A percentile compares a stretch with the other conserved stretches of the same genome.
Conservation (phyloP, 164 flowering plant genomes). For the Chimonanthus salicifolius region DNA sequence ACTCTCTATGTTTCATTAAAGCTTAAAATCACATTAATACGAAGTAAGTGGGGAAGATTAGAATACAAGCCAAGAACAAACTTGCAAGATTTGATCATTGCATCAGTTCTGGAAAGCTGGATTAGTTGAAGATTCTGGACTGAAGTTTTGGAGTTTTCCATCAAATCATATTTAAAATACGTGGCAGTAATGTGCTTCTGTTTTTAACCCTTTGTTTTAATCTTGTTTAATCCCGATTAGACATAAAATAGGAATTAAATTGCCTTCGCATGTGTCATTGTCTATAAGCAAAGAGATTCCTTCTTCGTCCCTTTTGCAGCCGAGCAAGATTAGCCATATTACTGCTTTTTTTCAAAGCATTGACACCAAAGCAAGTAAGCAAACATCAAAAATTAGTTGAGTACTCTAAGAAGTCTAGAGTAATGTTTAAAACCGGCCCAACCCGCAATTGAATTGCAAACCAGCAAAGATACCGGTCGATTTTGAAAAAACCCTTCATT, state of each 20-base stretch:
- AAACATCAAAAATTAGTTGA: too few species aligned
- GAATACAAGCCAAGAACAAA: not conserved
- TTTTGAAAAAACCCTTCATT: too few species aligned
- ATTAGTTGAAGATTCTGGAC: conserved; percentile 1
- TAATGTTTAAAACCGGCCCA: too few species aligned
- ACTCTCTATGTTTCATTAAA: too few species aligned
- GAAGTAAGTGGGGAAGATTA: not conserved
- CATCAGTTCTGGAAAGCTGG: not conserved
- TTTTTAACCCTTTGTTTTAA: not conserved
- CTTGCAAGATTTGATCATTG: conserved; percentile 10
- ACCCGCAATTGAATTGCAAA: too few species aligned
- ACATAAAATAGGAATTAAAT: not conserved
- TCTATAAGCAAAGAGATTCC: not conserved
- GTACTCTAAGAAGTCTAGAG: too few species aligned
- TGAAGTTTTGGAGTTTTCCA: conserved; percentile 6
- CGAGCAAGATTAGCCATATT: not conserved
- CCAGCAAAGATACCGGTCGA: too few species aligned
- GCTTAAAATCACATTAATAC: not conserved
- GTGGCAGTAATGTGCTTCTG: not conserved
- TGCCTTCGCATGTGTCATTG: not conserved
- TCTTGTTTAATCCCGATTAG: not conserved
- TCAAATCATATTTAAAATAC: not conserved
- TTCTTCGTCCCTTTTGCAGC: not conserved
- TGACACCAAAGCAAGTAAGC: too few species aligned
- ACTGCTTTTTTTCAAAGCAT: not conserved